Evolutionary conservation across 768 basidiomycete genomes (phyloP), one percentile per base, ranked within the genome.

Genomic region (Psilocybe cyanescens): DNA sequence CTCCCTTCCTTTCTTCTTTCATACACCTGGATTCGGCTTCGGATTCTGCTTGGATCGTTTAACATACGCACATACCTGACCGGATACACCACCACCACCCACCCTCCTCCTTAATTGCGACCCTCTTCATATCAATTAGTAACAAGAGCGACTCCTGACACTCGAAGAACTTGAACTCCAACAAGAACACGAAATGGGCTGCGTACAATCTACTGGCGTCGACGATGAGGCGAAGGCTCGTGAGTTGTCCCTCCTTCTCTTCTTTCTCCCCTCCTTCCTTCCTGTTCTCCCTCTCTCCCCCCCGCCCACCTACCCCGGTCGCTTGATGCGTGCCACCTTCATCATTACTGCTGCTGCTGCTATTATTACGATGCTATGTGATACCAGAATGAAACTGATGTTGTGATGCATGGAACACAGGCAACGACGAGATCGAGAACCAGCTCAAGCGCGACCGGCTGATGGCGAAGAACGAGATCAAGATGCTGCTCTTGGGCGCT

Each of bases 401-500:
- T 24, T 24, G 24, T 24, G 24, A 24, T 24, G 24, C 24, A 24
- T 24, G 24, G 24, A 24, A 11, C 8, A 8, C 62, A 94, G 92
- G 93, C 72, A 95, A 95, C 71, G 94, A 95, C 70, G 93, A 92
- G 81, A 97, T 97, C 66, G 95, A 97, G 81, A 90, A 78, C 76
- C 95, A 97, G 76, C 86, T 97, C 67, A 94, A 91, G 82, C 82
- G 88, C 69, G 95, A 97, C 79, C 79, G 90, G 47, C 85, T 92
- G 81, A 87, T 90, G 84, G 89, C 90, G 46, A 94, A 93, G 82
- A 95, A 95, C 69, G 94, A 95, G 75, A 94, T 96, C 72, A 96
- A 98, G 81, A 97, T 98, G 95, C 74, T 98, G 63, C 74, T 99
- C 60, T 82, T 99, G 29, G 97, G 97, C 59, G 95, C 97, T 61